Percentiles rank a stretch among this genome's conserved stretches.
Evolutionary conservation across 768 basidiomycete species (phyloP).

Genomic region (Mycena amicta): DNA sequence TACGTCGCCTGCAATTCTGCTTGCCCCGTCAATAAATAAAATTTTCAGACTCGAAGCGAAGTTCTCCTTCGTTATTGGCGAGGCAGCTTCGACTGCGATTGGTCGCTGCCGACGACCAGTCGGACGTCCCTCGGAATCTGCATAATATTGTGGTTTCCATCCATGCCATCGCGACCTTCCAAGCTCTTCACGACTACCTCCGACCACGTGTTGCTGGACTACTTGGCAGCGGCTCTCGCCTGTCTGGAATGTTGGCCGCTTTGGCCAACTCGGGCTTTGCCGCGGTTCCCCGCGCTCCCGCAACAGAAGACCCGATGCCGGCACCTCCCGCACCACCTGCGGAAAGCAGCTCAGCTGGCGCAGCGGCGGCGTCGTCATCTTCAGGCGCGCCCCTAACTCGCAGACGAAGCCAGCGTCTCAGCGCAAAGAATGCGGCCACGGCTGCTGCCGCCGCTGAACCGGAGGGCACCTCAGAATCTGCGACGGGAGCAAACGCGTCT

Average conservation of each 20-base stretch:
- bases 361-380: slow-evolving; percentile 30
- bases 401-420: slow-evolving; percentile 82
- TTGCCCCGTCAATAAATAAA: slow-evolving; percentile 7
- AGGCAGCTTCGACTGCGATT: slow-evolving; percentile 89
- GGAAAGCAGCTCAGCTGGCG: slow-evolving; percentile 33
- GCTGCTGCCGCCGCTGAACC: slow-evolving; percentile 22
- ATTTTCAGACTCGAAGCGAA: slow-evolving; percentile 81
- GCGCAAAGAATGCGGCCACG: slow-evolving; percentile 59
- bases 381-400: slow-evolving; percentile 51
- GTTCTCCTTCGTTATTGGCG: slow-evolving; percentile 88
- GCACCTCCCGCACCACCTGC: slow-evolving; percentile 35
- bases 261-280: slow-evolving; percentile 77
- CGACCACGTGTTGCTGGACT: slow-evolving; percentile 85
- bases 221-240: slow-evolving; percentile 60
- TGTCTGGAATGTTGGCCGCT: slow-evolving; percentile 91
- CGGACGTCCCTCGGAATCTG: slow-evolving; percentile 82
- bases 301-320: slow-evolving; percentile 27
- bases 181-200: slow-evolving; percentile 94
- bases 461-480: slow-evolving; percentile 24
- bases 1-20: slow-evolving; percentile 35
- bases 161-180: slow-evolving; percentile 97
- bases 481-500: slow-evolving; percentile 23
- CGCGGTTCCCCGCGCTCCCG: slow-evolving; percentile 42
- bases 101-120: slow-evolving; percentile 86
- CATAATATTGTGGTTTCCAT: slow-evolving; percentile 96